Evolutionary conservation across 768 basidiomycete species (phyloP), one percentile per base, ranked within the genome.

Genomic region (Russula sp.): DNA sequence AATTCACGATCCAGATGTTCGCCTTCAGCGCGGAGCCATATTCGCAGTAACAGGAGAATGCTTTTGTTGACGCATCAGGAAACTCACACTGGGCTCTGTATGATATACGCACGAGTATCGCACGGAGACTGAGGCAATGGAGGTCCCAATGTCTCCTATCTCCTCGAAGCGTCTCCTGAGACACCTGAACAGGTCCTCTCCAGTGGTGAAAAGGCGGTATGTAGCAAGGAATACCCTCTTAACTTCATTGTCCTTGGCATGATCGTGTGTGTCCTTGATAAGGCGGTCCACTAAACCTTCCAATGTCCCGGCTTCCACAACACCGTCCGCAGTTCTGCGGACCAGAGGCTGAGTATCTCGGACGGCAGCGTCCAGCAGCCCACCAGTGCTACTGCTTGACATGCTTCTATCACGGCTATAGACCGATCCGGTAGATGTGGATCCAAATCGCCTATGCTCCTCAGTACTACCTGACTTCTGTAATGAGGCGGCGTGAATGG

Each of bases 281-380:
- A 79, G 61, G 29, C 73, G 72, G 16, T 79, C 74, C 4, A 79
- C 69, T 29, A 79, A 63, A 11, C 77, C 79, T 62, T 77, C 75
- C 55, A 81, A 58, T 13, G 76, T 80, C 7, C 76, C 79, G 10
- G 76, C 72, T 18, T 65, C 65, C 4, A 81, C 75, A 4, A 66
- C 59, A 7, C 75, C 76, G 52, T 67, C 66, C 8, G 50, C 29
- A 6, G 58, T 38, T 20, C 53, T 47, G 25, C 59, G 60, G 41
- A 65, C 57, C 8, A 64, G 16, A 16, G 42, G 36, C 25, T 58
- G 49, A 4, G 60, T 3, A 39, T 68, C 65, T 45, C 39, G 58
- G 41, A 39, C 25, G n/a, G 60, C 68, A 2, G 51, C 50, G 8
- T 60, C 58, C 22, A 59, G 45, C 35, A 46, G 41, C n/a, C 50